Evolutionary conservation across 257 asterid species (phyloP), one percentile per base, ranked within the genome.

Genomic region (Plantago ovata): DNA sequence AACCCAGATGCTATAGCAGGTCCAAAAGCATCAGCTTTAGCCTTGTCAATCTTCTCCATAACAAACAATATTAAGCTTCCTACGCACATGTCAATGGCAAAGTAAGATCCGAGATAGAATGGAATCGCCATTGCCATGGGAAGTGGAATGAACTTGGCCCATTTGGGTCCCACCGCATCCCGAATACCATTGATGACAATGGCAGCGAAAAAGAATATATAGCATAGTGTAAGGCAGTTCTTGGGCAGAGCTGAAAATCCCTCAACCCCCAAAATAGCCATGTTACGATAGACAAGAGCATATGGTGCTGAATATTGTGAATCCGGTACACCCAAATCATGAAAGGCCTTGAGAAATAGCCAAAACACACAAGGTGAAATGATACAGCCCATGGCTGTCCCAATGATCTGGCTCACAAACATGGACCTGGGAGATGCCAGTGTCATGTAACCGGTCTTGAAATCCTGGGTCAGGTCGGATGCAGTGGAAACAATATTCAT

Each of bases 71-170:
- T 89, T 77, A 85, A 75, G 64, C 94, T 85, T 38, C 96, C 96
- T 3, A 89, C 66, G 19, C 94, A 89, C 96, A 85, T 88, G 52
- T 89, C 95, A 44, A 85, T 85, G 1, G 96, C 58, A 59, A 89
- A 89, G 61, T 85, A 89, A 3, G 66, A 73, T 24, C 96, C 96
- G 36, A 89, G 77, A 57, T 85, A 89, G 69, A 85, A 89, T 19
- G 96, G 96, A 47, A 89, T 89, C 0, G 96, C 95, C 96, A 89
- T 89, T 6, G 96, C 96, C 96, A 89, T 89, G 8, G 96, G 96
- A 58, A 85, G 72, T 38, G 95, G 96, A 62, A 89, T 85, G 70
- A 65, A 89, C 67, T 58, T 75, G 2, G 91, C 83, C 75, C 73
- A 56, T 41, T 64, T 73, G 36, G 81, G 81, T 5, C 95, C 94